Evolutionary conservation across 257 asterid genomes (phyloP), one percentile per base, ranked within the genome.

Genomic region (Capsicum chinense): DNA sequence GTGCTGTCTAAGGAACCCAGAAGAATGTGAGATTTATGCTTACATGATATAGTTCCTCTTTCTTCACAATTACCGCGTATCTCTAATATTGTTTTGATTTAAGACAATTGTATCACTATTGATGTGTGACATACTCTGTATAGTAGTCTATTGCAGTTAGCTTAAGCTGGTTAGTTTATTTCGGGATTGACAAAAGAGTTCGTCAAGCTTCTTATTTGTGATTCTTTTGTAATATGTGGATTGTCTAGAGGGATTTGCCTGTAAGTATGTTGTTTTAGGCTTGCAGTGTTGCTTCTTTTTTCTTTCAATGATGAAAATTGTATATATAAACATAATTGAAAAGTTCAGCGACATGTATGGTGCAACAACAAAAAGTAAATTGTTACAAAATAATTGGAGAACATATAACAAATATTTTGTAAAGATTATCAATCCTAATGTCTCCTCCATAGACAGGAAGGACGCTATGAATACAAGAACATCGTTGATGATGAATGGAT

Each of bases 391-490:
- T 21, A 52, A 52, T 76, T 2, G 82, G 82, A 78, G 48, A 7
- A 14, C 15, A 26, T 78, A 78, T 26, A 54, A 54, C 48, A 26
- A 52, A 47, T 74, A 19, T 48, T 73, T 14, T 35, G 0, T 21
- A 21, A 7, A 76, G 26, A 3, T 8, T 8, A 21, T 14, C 16
- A 78, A 78, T 33, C 64, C 48, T 54, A 54, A 76, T 17, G 57
- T 78, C 66, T 80, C 73, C 83, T 21, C 19, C 52, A 37, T 71
- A 81, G 10, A 85, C 94, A 96, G 99, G 99, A 93, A 92, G 99
- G 98, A 63, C 87, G 5, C 60, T 96, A 92, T 47, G 99, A 96
- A 90, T 96, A 96, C 93, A 94, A 96, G 90, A 94, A 93, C 83
- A 83, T 96, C 8, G 94, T 96, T 26, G 95, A 96, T 82, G 98